phyloP scores from a whole-genome alignment of 768 basidiomycete species.

The Phylloporus rhodoxanthus region DNA sequence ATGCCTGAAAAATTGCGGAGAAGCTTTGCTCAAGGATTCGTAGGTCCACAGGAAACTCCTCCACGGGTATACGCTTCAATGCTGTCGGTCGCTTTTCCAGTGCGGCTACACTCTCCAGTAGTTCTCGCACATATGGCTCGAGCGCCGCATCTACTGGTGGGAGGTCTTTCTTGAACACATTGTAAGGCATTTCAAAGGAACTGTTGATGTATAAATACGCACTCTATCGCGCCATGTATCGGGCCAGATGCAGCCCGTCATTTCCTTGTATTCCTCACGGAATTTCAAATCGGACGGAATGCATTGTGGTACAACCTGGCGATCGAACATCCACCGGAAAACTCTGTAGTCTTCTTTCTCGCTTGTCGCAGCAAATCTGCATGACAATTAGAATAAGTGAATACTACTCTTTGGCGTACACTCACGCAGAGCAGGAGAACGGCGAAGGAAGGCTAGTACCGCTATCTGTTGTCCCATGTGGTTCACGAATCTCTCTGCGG shows the following conservation, averaged over 20 bases:
- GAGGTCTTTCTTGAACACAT: too few species aligned
- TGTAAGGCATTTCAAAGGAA: too few species aligned
- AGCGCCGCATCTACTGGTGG: too few species aligned
- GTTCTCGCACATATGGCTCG: too few species aligned
- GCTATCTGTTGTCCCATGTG: neutral
- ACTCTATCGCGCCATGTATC: slow-evolving; percentile 6
- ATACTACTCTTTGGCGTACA: too few species aligned
- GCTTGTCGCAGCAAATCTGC: slow-evolving; percentile 5
- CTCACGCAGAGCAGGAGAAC: slow-evolving; percentile 1
- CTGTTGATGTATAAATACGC: neutral
- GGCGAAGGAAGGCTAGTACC: neutral
- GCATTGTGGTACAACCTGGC: slow-evolving; percentile 3
- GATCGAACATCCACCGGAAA: slow-evolving; percentile 12
- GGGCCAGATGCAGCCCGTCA: slow-evolving; percentile 9
- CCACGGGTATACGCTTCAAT: too few species aligned
- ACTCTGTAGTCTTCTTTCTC: neutral
- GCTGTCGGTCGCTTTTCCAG: too few species aligned
- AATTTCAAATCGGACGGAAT: slow-evolving; percentile 2
- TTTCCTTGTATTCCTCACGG: neutral
- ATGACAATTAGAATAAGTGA: neutral
- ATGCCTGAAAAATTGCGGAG: too few species aligned
- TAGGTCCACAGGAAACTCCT: too few species aligned
- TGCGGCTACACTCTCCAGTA: too few species aligned
- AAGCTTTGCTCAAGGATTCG: too few species aligned
- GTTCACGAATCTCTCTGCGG: neutral